Evolutionary conservation across 2,329 filamentous ascomycete genomes (phyloP).

Genomic region (Fusarium virguliforme): DNA sequence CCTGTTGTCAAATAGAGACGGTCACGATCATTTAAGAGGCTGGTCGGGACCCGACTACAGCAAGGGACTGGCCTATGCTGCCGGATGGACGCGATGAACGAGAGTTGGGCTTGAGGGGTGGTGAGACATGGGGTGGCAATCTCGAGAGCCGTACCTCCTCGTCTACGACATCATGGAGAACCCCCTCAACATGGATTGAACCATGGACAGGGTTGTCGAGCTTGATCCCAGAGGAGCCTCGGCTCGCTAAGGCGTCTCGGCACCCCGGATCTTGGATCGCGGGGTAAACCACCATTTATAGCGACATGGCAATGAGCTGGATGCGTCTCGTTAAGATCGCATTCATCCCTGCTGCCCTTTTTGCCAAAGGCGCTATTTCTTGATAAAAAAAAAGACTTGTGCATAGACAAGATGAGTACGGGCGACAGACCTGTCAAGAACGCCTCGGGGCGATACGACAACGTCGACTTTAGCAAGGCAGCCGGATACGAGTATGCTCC

Average conservation of each 20-base stretch:
- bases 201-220: neutral
- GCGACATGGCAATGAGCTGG: conserved; percentile 13
- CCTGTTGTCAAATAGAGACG: neutral
- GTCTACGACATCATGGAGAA: neutral
- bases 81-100: too few relatives aligned
- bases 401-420: neutral
- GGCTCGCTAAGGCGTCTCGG: conserved; percentile 7
- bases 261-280: conserved; percentile 7
- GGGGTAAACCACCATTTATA: conserved; percentile 11
- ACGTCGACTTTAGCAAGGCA: conserved; percentile 61
- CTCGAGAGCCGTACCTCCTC: neutral
- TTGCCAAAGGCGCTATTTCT: neutral
- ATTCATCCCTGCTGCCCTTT: too few relatives aligned
- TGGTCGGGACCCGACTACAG: neutral
- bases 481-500: conserved; percentile 57
- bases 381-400: neutral
- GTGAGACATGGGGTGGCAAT: too few relatives aligned
- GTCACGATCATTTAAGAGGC: neutral
- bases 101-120: too few relatives aligned
- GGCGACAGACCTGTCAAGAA: conserved; percentile 56
- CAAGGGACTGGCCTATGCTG: too few relatives aligned
- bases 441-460: conserved; percentile 59
- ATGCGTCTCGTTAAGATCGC: neutral
- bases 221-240: neutral
- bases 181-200: neutral